These are phyloP conservation scores for Epichloe scottii DNA, from an alignment of 2,329 filamentous ascomycete genomes.

Conservation along the genomic window DNA sequence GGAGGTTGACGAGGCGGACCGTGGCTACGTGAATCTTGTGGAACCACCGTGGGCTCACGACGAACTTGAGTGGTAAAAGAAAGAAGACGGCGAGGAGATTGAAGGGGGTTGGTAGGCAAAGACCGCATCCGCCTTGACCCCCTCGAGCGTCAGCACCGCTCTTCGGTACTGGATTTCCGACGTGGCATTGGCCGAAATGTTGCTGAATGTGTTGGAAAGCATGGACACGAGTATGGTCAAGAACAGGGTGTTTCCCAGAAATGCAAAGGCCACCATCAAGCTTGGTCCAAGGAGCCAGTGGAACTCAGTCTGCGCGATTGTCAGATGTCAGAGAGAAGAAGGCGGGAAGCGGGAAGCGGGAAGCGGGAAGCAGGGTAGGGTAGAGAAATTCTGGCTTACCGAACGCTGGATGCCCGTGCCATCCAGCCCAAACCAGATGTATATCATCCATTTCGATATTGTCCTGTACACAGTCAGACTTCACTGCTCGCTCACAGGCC, in stretches of 20 bases:
- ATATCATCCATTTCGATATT: constrained; percentile 84
- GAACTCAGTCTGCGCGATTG: constrained; percentile 43
- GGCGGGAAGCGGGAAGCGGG: background rate
- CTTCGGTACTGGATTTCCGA: constrained; percentile 77
- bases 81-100: constrained; percentile 67
- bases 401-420: constrained; percentile 50
- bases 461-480: constrained; percentile 28
- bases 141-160: constrained; percentile 71
- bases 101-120: constrained; percentile 73
- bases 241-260: constrained; percentile 77
- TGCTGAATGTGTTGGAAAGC: constrained; percentile 72
- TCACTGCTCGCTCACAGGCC: background rate
- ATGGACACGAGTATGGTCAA: constrained; percentile 83
- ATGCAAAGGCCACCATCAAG: constrained; percentile 74
- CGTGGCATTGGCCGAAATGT: constrained; percentile 61
- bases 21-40: constrained; percentile 78
- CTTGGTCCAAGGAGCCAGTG: constrained; percentile 68
- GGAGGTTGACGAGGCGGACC: constrained; percentile 63
- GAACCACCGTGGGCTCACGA: constrained; percentile 74
- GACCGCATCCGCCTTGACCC: constrained; percentile 72
- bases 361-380: no score
- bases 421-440: constrained; percentile 84
- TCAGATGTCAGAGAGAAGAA: background rate
- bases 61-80: constrained; percentile 63
- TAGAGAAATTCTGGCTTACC: constrained; percentile 20